Percentiles rank a stretch among this genome's conserved stretches.
These are phyloP conservation scores for Gossypium arboreum DNA, from an alignment of 345 rosid genomes.

Conservation along the genomic window DNA sequence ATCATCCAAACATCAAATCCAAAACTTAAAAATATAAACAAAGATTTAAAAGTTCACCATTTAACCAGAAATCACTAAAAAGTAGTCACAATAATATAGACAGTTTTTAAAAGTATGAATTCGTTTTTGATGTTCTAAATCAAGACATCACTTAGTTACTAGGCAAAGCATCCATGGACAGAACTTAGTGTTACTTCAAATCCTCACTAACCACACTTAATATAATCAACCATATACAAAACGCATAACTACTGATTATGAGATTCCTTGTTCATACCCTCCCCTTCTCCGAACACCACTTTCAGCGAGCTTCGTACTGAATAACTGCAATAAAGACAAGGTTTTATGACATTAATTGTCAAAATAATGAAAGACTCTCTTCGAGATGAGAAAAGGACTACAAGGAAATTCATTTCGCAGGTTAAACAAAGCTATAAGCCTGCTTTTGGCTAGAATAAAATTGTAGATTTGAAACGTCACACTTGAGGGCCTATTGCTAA, in stretches of 20 bases:
- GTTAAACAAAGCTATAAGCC: background rate
- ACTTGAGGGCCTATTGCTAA: background rate
- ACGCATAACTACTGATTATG: background rate
- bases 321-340: constrained; percentile 45
- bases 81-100: background rate
- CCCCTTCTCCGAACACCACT: background rate
- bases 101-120: background rate
- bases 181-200: background rate
- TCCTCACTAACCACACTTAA: background rate
- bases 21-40: too few species aligned
- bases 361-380: background rate
- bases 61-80: background rate
- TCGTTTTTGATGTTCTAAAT: background rate
- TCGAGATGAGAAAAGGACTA: background rate
- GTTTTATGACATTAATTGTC: background rate
- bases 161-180: background rate
- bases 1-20: background rate
- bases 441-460: background rate
- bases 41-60: background rate
- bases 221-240: background rate
- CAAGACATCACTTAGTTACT: background rate
- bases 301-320: constrained; percentile 65
- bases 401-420: too few species aligned
- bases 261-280: background rate
- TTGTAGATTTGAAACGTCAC: background rate